These are phyloP conservation scores for Udeniomyces megalosporus DNA, from an alignment of 768 basidiomycete genomes.

Conservation along the genomic window DNA sequence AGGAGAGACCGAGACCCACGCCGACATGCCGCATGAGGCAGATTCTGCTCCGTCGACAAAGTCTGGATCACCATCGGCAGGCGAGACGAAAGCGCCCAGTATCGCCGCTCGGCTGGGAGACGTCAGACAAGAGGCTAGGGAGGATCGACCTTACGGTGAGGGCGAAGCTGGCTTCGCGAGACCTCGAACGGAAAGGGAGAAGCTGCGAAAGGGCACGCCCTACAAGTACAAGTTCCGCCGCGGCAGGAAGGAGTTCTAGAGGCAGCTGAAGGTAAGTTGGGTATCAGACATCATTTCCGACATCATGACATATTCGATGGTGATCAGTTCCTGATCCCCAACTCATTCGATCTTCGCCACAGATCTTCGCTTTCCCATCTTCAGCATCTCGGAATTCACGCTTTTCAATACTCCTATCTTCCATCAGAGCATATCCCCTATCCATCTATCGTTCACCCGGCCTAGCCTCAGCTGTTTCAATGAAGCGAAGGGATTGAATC, in stretches of 20 bases:
- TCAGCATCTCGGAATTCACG: not conserved
- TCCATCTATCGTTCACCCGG: not conserved
- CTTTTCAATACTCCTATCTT: too few relatives aligned
- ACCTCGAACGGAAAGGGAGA: slow-evolving; percentile 5
- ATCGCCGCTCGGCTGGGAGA: not conserved
- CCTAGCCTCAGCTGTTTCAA: not conserved
- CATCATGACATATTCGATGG: too few relatives aligned
- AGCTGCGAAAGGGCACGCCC: slow-evolving; percentile 9
- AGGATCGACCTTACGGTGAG: slow-evolving; percentile 4
- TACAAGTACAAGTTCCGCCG: slow-evolving; percentile 18
- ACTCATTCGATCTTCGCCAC: too few relatives aligned
- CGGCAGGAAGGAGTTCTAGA: slow-evolving; percentile 11
- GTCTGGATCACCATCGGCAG: not conserved
- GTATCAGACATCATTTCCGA: too few relatives aligned
- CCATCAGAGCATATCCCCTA: too few relatives aligned
- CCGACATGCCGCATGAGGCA: slow-evolving; percentile 10
- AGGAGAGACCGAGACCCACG: slow-evolving; percentile 15
- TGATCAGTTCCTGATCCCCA: too few relatives aligned
- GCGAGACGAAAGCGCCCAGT: not conserved
- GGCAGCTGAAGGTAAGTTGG: not conserved
- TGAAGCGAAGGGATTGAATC: not conserved
- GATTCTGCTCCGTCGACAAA: not conserved
- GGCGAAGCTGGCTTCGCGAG: slow-evolving; percentile 13
- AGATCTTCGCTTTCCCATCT: too few relatives aligned
- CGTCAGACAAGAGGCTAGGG: slow-evolving; percentile 2